A percentile compares a stretch with the other conserved stretches of the same genome.
Evolutionary conservation across 2,329 filamentous ascomycete genomes (phyloP).

Genomic region (Clonostachys sp.): DNA sequence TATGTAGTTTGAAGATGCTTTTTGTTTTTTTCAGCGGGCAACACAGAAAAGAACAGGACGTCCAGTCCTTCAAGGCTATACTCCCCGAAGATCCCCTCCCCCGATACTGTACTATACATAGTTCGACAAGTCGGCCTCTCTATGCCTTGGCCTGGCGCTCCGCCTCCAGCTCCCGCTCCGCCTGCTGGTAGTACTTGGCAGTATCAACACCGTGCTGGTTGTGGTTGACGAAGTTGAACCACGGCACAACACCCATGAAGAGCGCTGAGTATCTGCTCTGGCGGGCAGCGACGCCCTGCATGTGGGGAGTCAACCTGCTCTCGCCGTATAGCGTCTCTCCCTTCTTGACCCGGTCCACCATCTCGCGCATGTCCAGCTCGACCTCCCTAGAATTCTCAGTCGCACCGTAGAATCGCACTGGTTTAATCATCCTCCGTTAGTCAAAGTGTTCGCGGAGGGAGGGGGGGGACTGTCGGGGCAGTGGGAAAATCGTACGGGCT

Average conservation of each 20-base stretch:
- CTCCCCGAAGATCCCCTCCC: no score
- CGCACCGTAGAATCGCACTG: conserved; percentile 94
- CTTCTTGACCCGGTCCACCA: conserved; percentile 93
- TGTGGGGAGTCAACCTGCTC: conserved; percentile 73
- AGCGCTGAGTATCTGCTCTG: conserved; percentile 90
- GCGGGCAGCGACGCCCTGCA: conserved; percentile 88
- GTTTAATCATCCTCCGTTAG: not conserved
- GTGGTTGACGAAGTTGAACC: conserved; percentile 99
- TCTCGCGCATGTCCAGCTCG: conserved; percentile 96
- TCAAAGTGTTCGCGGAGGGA: not conserved
- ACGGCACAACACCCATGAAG: conserved; percentile 80
- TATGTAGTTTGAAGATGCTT: no score
- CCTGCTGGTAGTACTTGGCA: conserved; percentile 95
- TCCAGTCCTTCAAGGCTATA: no score
- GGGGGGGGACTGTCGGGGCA: not conserved
- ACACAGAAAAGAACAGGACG: no score
- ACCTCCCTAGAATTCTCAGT: conserved; percentile 88
- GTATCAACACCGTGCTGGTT: conserved; percentile 94
- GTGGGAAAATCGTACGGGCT: conserved; percentile 54
- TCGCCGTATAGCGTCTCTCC: conserved; percentile 87
- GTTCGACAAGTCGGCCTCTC: not conserved
- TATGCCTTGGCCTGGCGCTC: conserved; percentile 39
- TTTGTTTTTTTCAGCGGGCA: no score
- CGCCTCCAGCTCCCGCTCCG: conserved; percentile 86
- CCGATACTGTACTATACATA: no score